Evolutionary conservation across 2,329 filamentous ascomycete species (phyloP).

Genomic region (Pseudocercospora crystallina): DNA sequence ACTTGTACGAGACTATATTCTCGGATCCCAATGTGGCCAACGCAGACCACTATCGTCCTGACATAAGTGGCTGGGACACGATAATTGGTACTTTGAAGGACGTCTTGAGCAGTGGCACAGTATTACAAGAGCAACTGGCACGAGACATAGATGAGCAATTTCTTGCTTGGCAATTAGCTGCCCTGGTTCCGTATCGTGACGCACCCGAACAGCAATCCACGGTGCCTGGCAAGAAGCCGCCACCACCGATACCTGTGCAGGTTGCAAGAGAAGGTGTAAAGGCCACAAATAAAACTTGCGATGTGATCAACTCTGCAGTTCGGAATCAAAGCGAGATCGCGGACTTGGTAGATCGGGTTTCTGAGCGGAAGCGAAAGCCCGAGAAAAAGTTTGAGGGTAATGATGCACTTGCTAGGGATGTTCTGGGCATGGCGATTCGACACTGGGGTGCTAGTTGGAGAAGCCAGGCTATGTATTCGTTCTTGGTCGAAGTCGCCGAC

Average conservation of each 20-base stretch:
- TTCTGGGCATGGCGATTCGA: conserved; percentile 72
- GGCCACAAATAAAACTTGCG: conserved; percentile 71
- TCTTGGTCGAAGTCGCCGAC: conserved; percentile 62
- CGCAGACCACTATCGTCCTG: conserved; percentile 54
- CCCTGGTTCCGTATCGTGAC: conserved; percentile 71
- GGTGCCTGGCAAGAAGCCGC: conserved; percentile 50
- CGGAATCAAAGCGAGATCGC: conserved; percentile 65
- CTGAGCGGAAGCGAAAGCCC: conserved; percentile 49
- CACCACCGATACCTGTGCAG: conserved; percentile 60
- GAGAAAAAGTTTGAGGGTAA: conserved; percentile 46
- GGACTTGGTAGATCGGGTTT: conserved; percentile 54
- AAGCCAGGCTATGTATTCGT: conserved; percentile 66
- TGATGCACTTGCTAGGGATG: conserved; percentile 56
- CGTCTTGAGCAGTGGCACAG: conserved; percentile 43
- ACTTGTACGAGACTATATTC: conserved; percentile 72
- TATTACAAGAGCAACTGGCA: conserved; percentile 47
- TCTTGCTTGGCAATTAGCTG: conserved; percentile 73
- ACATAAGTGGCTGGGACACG: conserved; percentile 60
- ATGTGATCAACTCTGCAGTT: conserved; percentile 65
- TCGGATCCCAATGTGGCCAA: conserved; percentile 58
- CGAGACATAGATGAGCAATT: conserved; percentile 65
- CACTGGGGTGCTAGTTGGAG: conserved; percentile 73
- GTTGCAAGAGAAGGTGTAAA: conserved; percentile 77
- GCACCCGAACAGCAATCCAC: conserved; percentile 42
- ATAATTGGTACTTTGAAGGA: conserved; percentile 64